Evolutionary conservation across 2,329 filamentous ascomycete species (phyloP).

Genomic region (Microsporum ferrugineum): DNA sequence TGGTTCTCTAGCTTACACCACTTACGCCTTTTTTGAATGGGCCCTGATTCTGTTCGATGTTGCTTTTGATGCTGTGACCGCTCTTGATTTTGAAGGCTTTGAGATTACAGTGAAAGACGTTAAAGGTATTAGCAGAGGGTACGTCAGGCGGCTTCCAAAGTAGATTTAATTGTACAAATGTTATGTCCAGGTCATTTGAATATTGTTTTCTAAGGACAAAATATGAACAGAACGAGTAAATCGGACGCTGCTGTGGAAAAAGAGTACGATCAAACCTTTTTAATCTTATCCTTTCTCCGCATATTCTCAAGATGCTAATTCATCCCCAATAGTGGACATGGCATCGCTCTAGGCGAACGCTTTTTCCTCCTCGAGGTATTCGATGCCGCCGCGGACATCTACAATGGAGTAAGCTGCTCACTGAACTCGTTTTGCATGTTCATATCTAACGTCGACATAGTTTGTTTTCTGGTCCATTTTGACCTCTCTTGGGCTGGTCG

Average conservation of each 20-base stretch:
- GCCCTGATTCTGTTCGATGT: slow-evolving; percentile 88
- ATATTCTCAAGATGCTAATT: not conserved
- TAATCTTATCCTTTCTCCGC: slow-evolving; percentile 18
- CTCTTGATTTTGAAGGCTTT: slow-evolving; percentile 79
- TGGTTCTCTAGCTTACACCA: slow-evolving; percentile 66
- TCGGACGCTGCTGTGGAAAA: slow-evolving; percentile 51
- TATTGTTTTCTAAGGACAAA: slow-evolving; percentile 26
- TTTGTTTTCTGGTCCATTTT: slow-evolving; percentile 94
- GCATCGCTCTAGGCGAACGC: slow-evolving; percentile 50
- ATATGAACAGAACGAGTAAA: slow-evolving; percentile 38
- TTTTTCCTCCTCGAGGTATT: slow-evolving; percentile 66
- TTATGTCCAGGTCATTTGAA: slow-evolving; percentile 24
- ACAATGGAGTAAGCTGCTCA: slow-evolving; percentile 61
- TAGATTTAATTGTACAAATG: slow-evolving; percentile 52
- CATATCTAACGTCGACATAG: slow-evolving; percentile 35
- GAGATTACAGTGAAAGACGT: slow-evolving; percentile 82
- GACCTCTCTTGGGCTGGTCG: slow-evolving; percentile 73
- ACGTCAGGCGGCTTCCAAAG: slow-evolving; percentile 90
- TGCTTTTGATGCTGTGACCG: slow-evolving; percentile 88
- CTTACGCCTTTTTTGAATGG: slow-evolving; percentile 97
- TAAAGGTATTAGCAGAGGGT: slow-evolving; percentile 90
- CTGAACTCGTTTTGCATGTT: not conserved
- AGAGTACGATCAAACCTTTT: slow-evolving; percentile 47
- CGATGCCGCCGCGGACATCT: slow-evolving; percentile 77
- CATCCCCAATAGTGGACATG: not conserved